These are phyloP conservation scores for Spathaspora passalidarum DNA, from an alignment of 805 yeast genomes.

Conservation along the genomic window DNA sequence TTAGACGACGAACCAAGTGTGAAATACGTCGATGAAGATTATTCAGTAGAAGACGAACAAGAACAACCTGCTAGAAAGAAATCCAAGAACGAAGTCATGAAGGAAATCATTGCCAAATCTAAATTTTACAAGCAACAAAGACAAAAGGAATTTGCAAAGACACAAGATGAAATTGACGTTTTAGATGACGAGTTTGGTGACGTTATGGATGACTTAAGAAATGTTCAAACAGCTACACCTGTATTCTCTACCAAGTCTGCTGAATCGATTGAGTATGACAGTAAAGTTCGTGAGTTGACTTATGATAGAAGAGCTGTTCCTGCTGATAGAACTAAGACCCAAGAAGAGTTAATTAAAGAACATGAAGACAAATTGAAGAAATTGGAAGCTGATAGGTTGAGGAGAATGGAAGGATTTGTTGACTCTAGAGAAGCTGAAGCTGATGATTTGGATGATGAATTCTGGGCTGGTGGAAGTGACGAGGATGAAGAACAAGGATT, in stretches of 20 bases:
- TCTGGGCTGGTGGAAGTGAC: constrained; percentile 55
- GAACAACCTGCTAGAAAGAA: constrained; percentile 56
- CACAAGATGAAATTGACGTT: constrained; percentile 59
- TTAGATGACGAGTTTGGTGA: constrained; percentile 74
- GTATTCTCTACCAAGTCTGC: constrained; percentile 28
- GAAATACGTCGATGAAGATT: constrained; percentile 39
- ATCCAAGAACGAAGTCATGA: constrained; percentile 82
- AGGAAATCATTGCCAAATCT: constrained; percentile 79
- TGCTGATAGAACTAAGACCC: constrained; percentile 77
- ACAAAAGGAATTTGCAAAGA: constrained; percentile 58
- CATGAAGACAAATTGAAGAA: constrained; percentile 56
- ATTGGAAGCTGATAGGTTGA: constrained; percentile 64
- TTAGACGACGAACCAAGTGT: constrained; percentile 45
- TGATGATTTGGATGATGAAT: constrained; percentile 66
- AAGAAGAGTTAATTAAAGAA: constrained; percentile 63
- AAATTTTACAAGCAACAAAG: constrained; percentile 75
- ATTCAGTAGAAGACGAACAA: constrained; percentile 10
- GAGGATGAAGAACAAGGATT: constrained; percentile 48
- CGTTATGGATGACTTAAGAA: constrained; percentile 53
- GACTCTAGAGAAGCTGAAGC: constrained; percentile 55
- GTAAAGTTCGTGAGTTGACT: constrained; percentile 61
- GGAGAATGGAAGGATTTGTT: constrained; percentile 68
- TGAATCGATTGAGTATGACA: constrained; percentile 57
- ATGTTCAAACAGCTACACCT: constrained; percentile 15
- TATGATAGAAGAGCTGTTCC: constrained; percentile 77